phyloP scores from a whole-genome alignment of 179 eudicot genomes.

The Gypsophila paniculata region DNA sequence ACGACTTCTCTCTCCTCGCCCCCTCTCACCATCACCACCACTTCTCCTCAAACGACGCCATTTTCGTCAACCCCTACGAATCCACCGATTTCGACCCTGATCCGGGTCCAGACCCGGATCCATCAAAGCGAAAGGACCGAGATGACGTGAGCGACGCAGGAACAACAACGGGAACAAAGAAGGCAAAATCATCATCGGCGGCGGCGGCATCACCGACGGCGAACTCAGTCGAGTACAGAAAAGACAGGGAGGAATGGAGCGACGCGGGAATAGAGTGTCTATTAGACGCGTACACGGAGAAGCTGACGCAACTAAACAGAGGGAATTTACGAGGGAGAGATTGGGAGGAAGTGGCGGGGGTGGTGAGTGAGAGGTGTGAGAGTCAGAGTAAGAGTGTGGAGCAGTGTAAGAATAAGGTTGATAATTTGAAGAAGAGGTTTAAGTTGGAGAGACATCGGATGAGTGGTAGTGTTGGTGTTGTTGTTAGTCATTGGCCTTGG shows the following conservation, averaged over 20 bases:
- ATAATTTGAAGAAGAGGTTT: constrained; percentile 92
- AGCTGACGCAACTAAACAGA: constrained; percentile 61
- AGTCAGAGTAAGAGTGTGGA: constrained; percentile 80
- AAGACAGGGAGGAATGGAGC: constrained; percentile 95
- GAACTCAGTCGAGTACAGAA: constrained; percentile 56
- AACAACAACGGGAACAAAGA: constrained; percentile 33
- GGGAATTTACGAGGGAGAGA: constrained; percentile 89
- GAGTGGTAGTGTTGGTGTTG: constrained; percentile 39
- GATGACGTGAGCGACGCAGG: constrained; percentile 63
- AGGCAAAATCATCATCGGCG: constrained; percentile 33
- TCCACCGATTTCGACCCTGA: constrained; percentile 35
- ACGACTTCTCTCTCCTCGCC: constrained; percentile 74
- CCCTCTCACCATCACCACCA: constrained; percentile 31
- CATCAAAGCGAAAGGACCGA: constrained; percentile 50
- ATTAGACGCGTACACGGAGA: constrained; percentile 76
- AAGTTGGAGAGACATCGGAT: constrained; percentile 87
- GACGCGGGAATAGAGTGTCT: constrained; percentile 74
- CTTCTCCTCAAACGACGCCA: constrained; percentile 28
- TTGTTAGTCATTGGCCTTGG: constrained; percentile 90
- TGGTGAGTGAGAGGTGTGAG: constrained; percentile 72
- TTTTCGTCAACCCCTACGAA: constrained; percentile 29
- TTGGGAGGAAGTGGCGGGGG: constrained; percentile 88
- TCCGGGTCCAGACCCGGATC: constrained; percentile 38
- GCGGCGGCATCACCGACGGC: constrained; percentile 15
- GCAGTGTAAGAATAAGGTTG: constrained; percentile 96